A percentile compares a stretch with the other conserved stretches of the same genome.
phyloP scores from a whole-genome alignment of 495 filamentous ascomycete species.

The Lophiotrema nucula region DNA sequence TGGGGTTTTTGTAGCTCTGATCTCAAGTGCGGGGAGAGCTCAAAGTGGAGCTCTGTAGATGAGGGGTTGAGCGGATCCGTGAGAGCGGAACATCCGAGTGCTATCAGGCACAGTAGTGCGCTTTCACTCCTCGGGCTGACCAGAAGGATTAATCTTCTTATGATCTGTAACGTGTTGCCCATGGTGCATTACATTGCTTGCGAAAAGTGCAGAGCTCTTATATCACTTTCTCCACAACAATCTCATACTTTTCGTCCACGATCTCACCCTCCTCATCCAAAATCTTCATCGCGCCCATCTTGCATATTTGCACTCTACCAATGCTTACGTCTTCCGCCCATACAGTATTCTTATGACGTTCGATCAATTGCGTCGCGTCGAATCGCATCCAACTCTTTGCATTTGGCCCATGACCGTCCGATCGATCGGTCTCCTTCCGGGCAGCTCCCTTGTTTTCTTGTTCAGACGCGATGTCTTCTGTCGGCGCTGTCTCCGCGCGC shows the following conservation, averaged over 20 bases:
- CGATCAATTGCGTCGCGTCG: conserved; percentile 41
- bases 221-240: conserved; percentile 18
- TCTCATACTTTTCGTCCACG: conserved; percentile 41
- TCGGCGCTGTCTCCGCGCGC: conserved; percentile 43
- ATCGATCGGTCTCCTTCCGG: conserved; percentile 14
- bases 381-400: conserved; percentile 36
- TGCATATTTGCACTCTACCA: conserved; percentile 42
- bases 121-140: too few relatives aligned
- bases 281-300: conserved; percentile 46
- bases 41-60: neutral
- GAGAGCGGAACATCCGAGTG: neutral
- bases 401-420: conserved; percentile 34
- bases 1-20: neutral
- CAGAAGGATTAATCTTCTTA: too few relatives aligned
- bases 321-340: conserved; percentile 41
- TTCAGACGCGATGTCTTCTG: too few relatives aligned
- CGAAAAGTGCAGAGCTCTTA: too few relatives aligned
- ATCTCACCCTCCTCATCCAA: conserved; percentile 34
- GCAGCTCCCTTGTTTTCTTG: too few relatives aligned
- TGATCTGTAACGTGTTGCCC: too few relatives aligned
- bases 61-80: conserved; percentile 1
- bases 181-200: too few relatives aligned
- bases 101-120: neutral
- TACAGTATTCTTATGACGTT: conserved; percentile 36
- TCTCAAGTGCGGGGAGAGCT: conserved; percentile 6